These are phyloP conservation scores for Komagataella phaffii DNA, from an alignment of 805 yeast species.

Conservation along the genomic window DNA sequence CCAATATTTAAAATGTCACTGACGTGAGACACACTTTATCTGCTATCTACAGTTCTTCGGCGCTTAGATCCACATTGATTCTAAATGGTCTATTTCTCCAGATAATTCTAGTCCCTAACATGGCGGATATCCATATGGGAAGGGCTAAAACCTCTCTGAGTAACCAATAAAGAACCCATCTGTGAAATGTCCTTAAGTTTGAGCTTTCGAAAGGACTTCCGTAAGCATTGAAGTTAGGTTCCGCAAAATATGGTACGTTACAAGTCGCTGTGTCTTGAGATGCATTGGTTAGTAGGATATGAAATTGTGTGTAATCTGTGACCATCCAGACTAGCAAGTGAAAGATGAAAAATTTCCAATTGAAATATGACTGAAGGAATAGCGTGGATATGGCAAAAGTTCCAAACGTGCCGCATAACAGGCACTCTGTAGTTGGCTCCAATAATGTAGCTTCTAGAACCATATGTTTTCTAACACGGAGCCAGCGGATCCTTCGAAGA, in stretches of 20 bases:
- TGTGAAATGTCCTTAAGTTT: not conserved
- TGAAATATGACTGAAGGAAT: conserved; percentile 21
- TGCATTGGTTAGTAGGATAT: conserved; percentile 21
- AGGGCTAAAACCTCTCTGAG: conserved; percentile 62
- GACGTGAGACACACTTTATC: too few species aligned
- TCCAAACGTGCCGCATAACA: conserved; percentile 57
- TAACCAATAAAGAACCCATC: conserved; percentile 40
- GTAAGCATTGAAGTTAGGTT: conserved; percentile 4
- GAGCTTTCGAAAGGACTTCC: not conserved
- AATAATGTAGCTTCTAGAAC: conserved; percentile 71
- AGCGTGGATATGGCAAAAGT: conserved; percentile 40
- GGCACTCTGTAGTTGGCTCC: conserved; percentile 77
- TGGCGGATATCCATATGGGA: conserved; percentile 75
- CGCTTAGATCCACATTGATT: conserved; percentile 63
- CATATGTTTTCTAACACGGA: conserved; percentile 79
- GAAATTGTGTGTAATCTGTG: conserved; percentile 50
- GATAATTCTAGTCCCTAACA: conserved; percentile 63
- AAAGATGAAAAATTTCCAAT: conserved; percentile 23
- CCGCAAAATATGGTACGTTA: conserved; percentile 7
- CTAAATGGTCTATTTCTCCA: conserved; percentile 71
- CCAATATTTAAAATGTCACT: too few species aligned
- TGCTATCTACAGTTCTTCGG: conserved; percentile 37
- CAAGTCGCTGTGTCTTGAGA: not conserved
- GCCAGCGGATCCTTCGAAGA: conserved; percentile 67
- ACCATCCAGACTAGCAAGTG: conserved; percentile 53